These are phyloP conservation scores for Curvularia sp. DNA, from an alignment of 2,329 filamentous ascomycete species.

Conservation along the genomic window DNA sequence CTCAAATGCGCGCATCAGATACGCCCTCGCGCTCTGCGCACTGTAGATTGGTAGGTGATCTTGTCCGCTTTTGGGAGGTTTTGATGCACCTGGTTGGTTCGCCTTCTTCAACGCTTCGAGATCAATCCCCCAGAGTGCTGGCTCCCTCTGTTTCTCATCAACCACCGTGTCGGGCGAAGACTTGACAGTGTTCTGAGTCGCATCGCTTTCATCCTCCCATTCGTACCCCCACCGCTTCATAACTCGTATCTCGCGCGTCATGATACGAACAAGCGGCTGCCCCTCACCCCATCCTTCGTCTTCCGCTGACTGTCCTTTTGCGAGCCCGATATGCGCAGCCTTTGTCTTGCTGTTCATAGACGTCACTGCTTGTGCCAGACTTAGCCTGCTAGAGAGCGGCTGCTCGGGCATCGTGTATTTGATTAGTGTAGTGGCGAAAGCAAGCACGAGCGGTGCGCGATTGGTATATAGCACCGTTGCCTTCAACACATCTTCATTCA, in stretches of 20 bases:
- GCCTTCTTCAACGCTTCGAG: constrained; percentile 62
- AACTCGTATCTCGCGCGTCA: constrained; percentile 76
- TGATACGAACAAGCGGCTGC: constrained; percentile 73
- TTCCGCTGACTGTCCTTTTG: constrained; percentile 68
- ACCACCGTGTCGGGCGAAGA: constrained; percentile 23
- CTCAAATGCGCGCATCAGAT: constrained; percentile 66
- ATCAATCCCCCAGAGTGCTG: constrained; percentile 66
- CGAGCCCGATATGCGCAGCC: constrained; percentile 76
- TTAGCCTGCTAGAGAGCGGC: constrained; percentile 81
- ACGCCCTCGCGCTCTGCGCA: constrained; percentile 70
- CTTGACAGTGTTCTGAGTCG: constrained; percentile 23
- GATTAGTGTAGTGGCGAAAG: constrained; percentile 76
- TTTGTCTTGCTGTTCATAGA: constrained; percentile 81
- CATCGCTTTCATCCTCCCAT: constrained; percentile 25
- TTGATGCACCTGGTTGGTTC: constrained; percentile 39
- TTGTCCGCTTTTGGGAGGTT: constrained; percentile 24
- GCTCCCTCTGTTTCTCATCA: constrained; percentile 43
- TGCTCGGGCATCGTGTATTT: constrained; percentile 86
- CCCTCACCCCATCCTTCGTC: constrained; percentile 77
- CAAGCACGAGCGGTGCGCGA: constrained; percentile 80
- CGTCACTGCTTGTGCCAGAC: constrained; percentile 82
- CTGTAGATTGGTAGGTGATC: constrained; percentile 73
- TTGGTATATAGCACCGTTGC: constrained; percentile 72
- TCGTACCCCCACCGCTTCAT: constrained; percentile 78
- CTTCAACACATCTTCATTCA: constrained; percentile 66